These are phyloP conservation scores for Colletotrichum tropicicola DNA, from an alignment of 2,329 filamentous ascomycete species.

Conservation along the genomic window DNA sequence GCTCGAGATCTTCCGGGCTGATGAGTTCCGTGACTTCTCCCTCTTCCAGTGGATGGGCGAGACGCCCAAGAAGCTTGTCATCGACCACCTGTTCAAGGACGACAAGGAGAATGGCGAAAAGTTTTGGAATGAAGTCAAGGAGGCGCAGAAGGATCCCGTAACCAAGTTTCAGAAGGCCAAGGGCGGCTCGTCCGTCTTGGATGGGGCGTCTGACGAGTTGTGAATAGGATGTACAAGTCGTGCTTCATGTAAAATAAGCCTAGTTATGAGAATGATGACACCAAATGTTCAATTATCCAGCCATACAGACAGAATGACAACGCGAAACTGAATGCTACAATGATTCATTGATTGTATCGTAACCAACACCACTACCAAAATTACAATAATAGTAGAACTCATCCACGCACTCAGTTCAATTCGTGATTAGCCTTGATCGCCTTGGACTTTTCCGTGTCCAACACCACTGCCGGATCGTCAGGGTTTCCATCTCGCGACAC, in stretches of 20 bases:
- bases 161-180: slow-evolving; percentile 39
- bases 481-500: slow-evolving; percentile 49
- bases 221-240: not conserved
- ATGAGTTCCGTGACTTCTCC: slow-evolving; percentile 77
- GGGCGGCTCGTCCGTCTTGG: not conserved
- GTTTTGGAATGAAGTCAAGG: slow-evolving; percentile 70
- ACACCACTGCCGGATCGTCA: slow-evolving; percentile 52
- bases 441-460: slow-evolving; percentile 48
- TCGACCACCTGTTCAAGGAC: slow-evolving; percentile 72
- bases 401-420: slow-evolving; percentile 37
- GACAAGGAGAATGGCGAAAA: slow-evolving; percentile 68
- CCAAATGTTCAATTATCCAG: too few species aligned
- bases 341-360: too few species aligned
- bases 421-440: slow-evolving; percentile 52
- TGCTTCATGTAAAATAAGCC: too few species aligned
- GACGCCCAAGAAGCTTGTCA: slow-evolving; percentile 72
- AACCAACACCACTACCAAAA: too few species aligned
- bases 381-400: too few species aligned
- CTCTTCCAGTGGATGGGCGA: slow-evolving; percentile 81
- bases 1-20: slow-evolving; percentile 77
- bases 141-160: slow-evolving; percentile 67
- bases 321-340: too few species aligned
- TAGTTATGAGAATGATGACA: too few species aligned
- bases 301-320: too few species aligned
- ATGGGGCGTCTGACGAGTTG: slow-evolving; percentile 14